Evolutionary conservation across 257 asterid species (phyloP).

Genomic region (Solanum infundibuliforme): DNA sequence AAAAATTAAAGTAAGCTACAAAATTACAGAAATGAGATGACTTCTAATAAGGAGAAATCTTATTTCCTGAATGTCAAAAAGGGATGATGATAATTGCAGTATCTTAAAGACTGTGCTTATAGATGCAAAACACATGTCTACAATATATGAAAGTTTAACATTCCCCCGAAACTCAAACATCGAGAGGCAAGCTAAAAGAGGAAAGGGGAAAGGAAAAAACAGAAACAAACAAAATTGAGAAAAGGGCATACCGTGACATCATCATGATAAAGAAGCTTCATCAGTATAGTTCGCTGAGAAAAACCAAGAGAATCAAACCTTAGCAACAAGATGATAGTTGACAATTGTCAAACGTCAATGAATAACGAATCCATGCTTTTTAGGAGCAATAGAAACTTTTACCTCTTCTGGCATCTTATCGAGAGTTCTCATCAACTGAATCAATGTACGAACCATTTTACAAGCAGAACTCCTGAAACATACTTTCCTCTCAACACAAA

Average conservation of each 20-base stretch:
- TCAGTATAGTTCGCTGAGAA: conserved; percentile 82
- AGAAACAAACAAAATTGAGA: conserved; percentile 2
- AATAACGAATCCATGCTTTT: not conserved
- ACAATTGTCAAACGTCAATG: not conserved
- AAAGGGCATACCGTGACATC: conserved; percentile 70
- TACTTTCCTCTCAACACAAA: conserved; percentile 4
- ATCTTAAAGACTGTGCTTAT: not conserved
- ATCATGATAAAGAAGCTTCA: conserved; percentile 88
- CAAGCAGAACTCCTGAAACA: conserved; percentile 84
- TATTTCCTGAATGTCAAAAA: not conserved
- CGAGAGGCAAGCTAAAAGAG: not conserved
- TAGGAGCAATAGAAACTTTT: conserved; percentile 6
- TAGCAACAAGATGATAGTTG: not conserved
- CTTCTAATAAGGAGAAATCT: not conserved
- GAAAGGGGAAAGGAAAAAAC: not conserved
- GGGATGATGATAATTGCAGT: not conserved
- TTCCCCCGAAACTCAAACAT: not conserved
- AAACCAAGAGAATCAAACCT: conserved; percentile 5
- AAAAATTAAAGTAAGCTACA: not conserved
- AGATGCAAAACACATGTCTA: not conserved
- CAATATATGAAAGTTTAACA: not conserved
- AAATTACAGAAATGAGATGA: not conserved
- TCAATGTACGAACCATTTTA: conserved; percentile 80
- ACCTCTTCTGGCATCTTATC: conserved; percentile 99
- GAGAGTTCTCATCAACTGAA: conserved; percentile 90